Evolutionary conservation across 345 rosid species (phyloP).

Genomic region (Erucastrum elatum): DNA sequence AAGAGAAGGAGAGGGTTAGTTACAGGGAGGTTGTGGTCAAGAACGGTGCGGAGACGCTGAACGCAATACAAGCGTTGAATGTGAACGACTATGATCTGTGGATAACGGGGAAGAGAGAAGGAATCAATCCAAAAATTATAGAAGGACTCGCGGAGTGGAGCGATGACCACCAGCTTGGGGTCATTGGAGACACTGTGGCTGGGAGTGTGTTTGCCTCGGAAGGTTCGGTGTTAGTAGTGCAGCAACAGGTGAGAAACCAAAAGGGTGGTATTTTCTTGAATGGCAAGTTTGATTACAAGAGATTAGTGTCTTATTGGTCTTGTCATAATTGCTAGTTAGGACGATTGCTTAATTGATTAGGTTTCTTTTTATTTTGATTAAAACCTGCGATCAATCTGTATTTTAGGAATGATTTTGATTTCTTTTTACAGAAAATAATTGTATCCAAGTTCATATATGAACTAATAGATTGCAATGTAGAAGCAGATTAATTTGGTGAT

Average conservation of each 20-base stretch:
- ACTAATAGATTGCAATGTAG: not conserved
- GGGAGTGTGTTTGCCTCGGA: slow-evolving; percentile 48
- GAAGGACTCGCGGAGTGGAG: slow-evolving; percentile 68
- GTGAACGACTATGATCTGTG: slow-evolving; percentile 54
- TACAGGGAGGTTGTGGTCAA: slow-evolving; percentile 66
- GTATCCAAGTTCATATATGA: not conserved
- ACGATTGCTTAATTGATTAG: slow-evolving; percentile 1
- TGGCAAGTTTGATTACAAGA: slow-evolving; percentile 36
- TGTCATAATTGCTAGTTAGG: slow-evolving; percentile 9
- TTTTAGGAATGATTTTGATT: slow-evolving; percentile 6
- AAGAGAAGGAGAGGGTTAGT: slow-evolving; percentile 49
- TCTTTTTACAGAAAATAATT: not conserved
- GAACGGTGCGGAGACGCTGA: slow-evolving; percentile 66
- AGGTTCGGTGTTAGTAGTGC: slow-evolving; percentile 67
- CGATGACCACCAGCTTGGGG: slow-evolving; percentile 54
- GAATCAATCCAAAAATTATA: slow-evolving; percentile 56
- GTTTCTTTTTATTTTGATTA: not conserved
- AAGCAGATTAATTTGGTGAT: not conserved
- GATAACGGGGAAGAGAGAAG: slow-evolving; percentile 72
- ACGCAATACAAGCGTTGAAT: slow-evolving; percentile 60
- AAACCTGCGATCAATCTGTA: slow-evolving; percentile 12
- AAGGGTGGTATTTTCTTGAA: slow-evolving; percentile 38
- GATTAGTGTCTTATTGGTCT: slow-evolving; percentile 16
- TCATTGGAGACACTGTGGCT: slow-evolving; percentile 61
- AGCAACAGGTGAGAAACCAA: slow-evolving; percentile 58